Conservation (phyloP, 31 red algal genomes). For the Asparagopsis taxiformis region DNA sequence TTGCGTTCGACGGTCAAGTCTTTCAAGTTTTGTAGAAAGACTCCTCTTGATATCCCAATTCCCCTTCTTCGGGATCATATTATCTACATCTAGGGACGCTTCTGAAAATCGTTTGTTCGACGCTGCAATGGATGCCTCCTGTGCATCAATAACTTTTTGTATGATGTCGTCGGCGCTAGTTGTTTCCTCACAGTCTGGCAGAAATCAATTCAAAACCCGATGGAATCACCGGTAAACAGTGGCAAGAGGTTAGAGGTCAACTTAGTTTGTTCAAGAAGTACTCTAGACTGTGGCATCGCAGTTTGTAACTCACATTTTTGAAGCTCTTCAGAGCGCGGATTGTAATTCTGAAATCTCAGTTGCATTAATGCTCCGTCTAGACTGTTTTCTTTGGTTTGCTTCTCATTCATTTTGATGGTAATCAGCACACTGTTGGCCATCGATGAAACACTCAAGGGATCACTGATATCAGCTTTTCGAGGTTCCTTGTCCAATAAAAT, state of each 20-base stretch:
- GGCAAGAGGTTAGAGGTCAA: background rate
- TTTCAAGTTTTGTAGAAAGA: slow-evolving; percentile 42
- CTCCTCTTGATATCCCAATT: slow-evolving; percentile 69
- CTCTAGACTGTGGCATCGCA: background rate
- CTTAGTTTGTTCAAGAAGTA: background rate
- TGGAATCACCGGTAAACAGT: too few species aligned
- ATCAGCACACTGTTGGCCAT: too few species aligned
- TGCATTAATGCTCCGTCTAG: slow-evolving; percentile 23
- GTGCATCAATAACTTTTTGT: slow-evolving; percentile 33
- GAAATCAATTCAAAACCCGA: too few species aligned
- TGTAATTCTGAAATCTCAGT: slow-evolving; percentile 64
- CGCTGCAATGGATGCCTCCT: slow-evolving; percentile 19
- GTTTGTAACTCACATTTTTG: slow-evolving; percentile 60
- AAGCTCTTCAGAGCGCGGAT: slow-evolving; percentile 48
- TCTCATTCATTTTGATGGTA: background rate
- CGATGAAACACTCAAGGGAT: too few species aligned
- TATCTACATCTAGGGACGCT: slow-evolving; percentile 53
- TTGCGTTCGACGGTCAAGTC: slow-evolving; percentile 51
- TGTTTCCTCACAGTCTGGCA: slow-evolving; percentile 61
- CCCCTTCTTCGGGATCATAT: slow-evolving; percentile 52
- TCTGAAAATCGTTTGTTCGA: slow-evolving; percentile 52
- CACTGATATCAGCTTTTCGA: too few species aligned
- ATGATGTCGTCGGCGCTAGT: slow-evolving; percentile 29
- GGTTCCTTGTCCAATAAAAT: too few species aligned
- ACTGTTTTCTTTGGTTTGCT: background rate